Evolutionary conservation across 2,329 filamentous ascomycete genomes (phyloP), one percentile per base, ranked within the genome.

Genomic region (Oidium heveae): DNA sequence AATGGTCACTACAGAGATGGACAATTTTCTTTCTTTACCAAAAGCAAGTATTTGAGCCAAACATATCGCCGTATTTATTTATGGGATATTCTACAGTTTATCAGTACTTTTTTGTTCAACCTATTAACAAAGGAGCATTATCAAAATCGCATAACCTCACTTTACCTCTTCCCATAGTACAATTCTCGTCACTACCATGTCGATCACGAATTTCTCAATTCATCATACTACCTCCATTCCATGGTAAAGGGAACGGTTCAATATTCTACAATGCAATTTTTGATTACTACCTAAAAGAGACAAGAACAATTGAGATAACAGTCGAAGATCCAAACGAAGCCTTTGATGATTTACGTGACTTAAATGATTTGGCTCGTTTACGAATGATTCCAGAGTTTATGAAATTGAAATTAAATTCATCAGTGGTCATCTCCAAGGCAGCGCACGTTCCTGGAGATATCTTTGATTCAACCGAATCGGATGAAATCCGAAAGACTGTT

Each of bases 151-250:
- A 64, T 15, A 57, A 52, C 15, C 51, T 57, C 8, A 66, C 74
- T 34, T 66, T 74, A 50, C 68, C 72, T 50, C 61, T 70, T 4
- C 65, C 65, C 0, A 44, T 59, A 15, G 63, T 55, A 32, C 59
- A 36, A 60, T 70, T 81, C 59, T 66, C 75, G 4, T 70, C 80
- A 52, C 73, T 88, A 1, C 82, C 85, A 13, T 83, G 82, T 61
- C 80, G 89, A 41, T 79, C 86, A 57, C 77, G 93, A 47, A 85
- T 98, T 59, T 94, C 89, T 0, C 91, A 98, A 66, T 96, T 96
- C 67, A 65, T 98, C 57, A 81, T 98, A 58, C 72, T 98, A 12
- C 88, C 88, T 1, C 83, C 86, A 6, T 94, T 86, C 66, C 88
- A 95, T 65, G 74, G 77, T 57, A 77, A 79, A 57, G 87, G 87